phyloP scores from a whole-genome alignment of 345 rosid species.

The Linum tenue region DNA sequence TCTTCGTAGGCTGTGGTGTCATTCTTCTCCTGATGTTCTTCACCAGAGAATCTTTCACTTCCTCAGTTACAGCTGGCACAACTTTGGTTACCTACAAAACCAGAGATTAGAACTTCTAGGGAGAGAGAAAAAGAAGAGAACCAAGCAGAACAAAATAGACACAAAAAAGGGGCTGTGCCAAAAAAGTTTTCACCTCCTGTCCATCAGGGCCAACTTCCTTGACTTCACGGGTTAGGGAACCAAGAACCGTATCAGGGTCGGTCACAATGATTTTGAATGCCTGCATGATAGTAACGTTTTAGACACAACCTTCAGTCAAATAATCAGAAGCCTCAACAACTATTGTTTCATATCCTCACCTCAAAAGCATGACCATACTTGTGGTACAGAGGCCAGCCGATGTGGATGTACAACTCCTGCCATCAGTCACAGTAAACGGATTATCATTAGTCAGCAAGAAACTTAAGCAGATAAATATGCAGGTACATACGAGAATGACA shows the following conservation, averaged over 20 bases:
- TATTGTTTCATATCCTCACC: slow-evolving; percentile 32
- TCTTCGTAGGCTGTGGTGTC: slow-evolving; percentile 95
- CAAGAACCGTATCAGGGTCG: slow-evolving; percentile 82
- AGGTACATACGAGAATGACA: no score
- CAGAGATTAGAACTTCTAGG: slow-evolving; percentile 7
- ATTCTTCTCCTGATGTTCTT: slow-evolving; percentile 88
- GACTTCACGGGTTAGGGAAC: slow-evolving; percentile 70
- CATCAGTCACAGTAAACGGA: not conserved
- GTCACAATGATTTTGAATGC: slow-evolving; percentile 85
- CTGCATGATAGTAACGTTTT: slow-evolving; percentile 27
- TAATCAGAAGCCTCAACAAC: not conserved
- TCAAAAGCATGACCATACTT: slow-evolving; percentile 95
- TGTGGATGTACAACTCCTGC: slow-evolving; percentile 76
- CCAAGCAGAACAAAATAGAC: not conserved
- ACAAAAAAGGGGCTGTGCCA: not conserved
- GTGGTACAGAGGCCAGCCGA: slow-evolving; percentile 93
- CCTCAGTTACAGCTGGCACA: slow-evolving; percentile 78
- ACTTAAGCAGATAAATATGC: not conserved
- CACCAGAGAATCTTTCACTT: slow-evolving; percentile 75
- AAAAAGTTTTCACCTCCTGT: slow-evolving; percentile 49
- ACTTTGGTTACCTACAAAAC: slow-evolving; percentile 56
- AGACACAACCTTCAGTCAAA: not conserved
- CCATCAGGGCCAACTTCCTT: slow-evolving; percentile 85
- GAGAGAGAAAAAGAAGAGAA: slow-evolving; percentile 1
- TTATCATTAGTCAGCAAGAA: not conserved